A percentile compares a stretch with the other conserved stretches of the same genome.
Conservation (phyloP, 805 yeast species). For the Barnettozyma sp. region DNA sequence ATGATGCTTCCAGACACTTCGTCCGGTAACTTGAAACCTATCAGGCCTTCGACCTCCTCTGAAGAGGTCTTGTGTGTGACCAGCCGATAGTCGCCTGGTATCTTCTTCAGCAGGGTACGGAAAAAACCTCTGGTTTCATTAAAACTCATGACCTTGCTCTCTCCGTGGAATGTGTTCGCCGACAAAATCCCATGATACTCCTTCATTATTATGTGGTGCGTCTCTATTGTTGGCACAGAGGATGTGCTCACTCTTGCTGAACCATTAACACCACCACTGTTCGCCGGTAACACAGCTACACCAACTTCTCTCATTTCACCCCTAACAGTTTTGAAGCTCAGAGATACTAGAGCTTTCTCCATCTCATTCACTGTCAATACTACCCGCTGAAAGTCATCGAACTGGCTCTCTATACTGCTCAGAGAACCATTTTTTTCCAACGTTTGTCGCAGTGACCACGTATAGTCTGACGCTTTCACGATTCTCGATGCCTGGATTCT, state of each 20-base stretch:
- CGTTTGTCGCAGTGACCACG: slow-evolving; percentile 8
- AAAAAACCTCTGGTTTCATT: slow-evolving; percentile 5
- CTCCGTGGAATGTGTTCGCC: slow-evolving; percentile 17
- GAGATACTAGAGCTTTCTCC: slow-evolving; percentile 1
- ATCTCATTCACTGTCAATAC: slow-evolving; percentile 6
- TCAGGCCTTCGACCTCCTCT: not conserved
- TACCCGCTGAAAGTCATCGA: slow-evolving; percentile 2
- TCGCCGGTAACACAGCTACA: slow-evolving; percentile 5
- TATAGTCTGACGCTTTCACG: slow-evolving; percentile 9
- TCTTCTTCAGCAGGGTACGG: not conserved
- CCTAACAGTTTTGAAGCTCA: slow-evolving; percentile 2
- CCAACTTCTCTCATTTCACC: slow-evolving; percentile 7
- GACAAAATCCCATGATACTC: slow-evolving; percentile 20
- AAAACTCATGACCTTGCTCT: slow-evolving; percentile 11
- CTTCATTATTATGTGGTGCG: slow-evolving; percentile 15
- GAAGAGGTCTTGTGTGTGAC: not conserved
- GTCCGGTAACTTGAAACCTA: not conserved
- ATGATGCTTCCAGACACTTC: too few species aligned
- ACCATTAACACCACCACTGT: too few species aligned
- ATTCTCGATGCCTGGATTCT: not conserved
- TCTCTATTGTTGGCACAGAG: not conserved
- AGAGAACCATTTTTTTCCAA: not conserved
- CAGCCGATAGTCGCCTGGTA: not conserved
- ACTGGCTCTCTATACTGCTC: not conserved
- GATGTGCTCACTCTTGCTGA: not conserved